A percentile compares a stretch with the other conserved stretches of the same genome.
Evolutionary conservation across 768 basidiomycete species (phyloP).

Genomic region (Termitomyces sp.): DNA sequence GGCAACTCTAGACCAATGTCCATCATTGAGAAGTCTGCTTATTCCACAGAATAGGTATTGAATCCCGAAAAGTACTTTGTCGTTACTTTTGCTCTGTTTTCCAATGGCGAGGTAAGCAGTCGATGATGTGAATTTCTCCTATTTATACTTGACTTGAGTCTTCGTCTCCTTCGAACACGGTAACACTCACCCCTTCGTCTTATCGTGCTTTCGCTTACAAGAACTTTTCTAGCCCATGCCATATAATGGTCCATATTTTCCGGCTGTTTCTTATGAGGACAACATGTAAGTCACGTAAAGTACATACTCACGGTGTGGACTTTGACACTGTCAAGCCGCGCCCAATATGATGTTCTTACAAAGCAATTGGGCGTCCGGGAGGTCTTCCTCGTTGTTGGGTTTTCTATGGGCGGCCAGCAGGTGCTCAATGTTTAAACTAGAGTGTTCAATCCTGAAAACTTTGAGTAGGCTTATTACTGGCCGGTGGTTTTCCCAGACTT

Average conservation of each 20-base stretch:
- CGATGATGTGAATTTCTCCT: background rate
- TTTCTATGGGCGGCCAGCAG: constrained; percentile 58
- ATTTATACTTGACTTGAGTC: constrained; percentile 28
- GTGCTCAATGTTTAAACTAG: constrained; percentile 10
- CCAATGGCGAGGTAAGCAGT: constrained; percentile 47
- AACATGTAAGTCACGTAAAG: constrained; percentile 36
- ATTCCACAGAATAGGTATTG: constrained; percentile 29
- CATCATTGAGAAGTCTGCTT: background rate
- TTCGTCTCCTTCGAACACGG: constrained; percentile 58
- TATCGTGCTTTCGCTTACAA: background rate
- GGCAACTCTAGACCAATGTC: constrained; percentile 17
- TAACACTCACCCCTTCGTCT: constrained; percentile 13
- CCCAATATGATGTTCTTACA: constrained; percentile 48
- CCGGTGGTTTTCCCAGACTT: constrained; percentile 49
- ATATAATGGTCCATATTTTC: constrained; percentile 56
- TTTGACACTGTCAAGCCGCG: constrained; percentile 29
- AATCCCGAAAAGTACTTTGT: constrained; percentile 47
- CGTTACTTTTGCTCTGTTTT: constrained; percentile 52
- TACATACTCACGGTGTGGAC: background rate
- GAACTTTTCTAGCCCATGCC: constrained; percentile 35
- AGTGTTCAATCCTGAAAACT: background rate
- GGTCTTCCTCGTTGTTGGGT: constrained; percentile 43
- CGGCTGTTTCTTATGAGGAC: constrained; percentile 49
- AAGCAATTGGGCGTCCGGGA: constrained; percentile 38
- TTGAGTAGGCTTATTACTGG: constrained; percentile 47